phyloP scores from a whole-genome alignment of 2,329 filamentous ascomycete species.

The Colletotrichum brevisporum region DNA sequence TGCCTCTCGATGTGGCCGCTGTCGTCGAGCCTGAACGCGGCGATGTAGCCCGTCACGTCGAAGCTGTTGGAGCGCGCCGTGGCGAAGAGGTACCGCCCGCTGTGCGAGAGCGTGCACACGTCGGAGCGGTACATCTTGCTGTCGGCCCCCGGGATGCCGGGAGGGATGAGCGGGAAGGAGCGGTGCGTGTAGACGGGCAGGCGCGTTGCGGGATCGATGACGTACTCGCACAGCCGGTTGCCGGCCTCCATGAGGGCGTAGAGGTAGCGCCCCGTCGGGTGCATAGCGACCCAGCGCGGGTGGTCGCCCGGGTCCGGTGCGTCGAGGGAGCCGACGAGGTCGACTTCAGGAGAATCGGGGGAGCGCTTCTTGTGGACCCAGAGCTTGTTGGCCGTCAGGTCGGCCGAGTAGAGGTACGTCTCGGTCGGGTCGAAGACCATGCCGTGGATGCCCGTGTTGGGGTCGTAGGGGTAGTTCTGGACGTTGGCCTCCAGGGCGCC shows the following conservation, averaged over 20 bases:
- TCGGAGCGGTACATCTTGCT: constrained; percentile 83
- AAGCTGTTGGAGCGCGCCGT: constrained; percentile 85
- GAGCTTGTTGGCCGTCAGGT: constrained; percentile 83
- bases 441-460: constrained; percentile 81
- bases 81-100: constrained; percentile 84
- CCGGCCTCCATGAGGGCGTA: constrained; percentile 94
- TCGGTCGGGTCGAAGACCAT: constrained; percentile 85
- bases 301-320: constrained; percentile 82
- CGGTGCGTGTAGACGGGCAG: constrained; percentile 84
- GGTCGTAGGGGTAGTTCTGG: constrained; percentile 81
- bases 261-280: constrained; percentile 82
- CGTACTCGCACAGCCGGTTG: constrained; percentile 85
- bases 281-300: constrained; percentile 90
- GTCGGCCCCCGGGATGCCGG: constrained; percentile 70
- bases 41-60: constrained; percentile 84
- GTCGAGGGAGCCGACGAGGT: constrained; percentile 79
- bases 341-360: constrained; percentile 45
- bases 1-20: constrained; percentile 82
- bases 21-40: constrained; percentile 80
- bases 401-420: constrained; percentile 83
- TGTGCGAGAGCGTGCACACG: constrained; percentile 81
- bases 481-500: constrained; percentile 75
- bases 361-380: constrained; percentile 83
- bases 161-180: constrained; percentile 83
- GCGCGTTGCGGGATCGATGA: constrained; percentile 80